Percentiles rank a stretch among this genome's conserved stretches.
These are phyloP conservation scores for Chaetomiaceae sp. DNA, from an alignment of 2,329 filamentous ascomycete species.

Conservation along the genomic window DNA sequence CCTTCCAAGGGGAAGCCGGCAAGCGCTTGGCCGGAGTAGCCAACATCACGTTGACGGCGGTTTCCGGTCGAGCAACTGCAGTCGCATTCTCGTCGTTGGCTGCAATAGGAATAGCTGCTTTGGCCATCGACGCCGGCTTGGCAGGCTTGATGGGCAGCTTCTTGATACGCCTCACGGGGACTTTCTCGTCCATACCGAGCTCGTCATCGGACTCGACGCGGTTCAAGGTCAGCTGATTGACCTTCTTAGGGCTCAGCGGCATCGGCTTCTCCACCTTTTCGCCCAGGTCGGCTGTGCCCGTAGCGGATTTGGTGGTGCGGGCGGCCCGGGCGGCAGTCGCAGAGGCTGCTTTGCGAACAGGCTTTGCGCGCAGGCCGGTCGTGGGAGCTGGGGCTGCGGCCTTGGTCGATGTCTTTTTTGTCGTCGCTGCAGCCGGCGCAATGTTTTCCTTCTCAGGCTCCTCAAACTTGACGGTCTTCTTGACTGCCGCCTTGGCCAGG, in stretches of 20 bases:
- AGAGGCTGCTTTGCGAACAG: constrained; percentile 45
- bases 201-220: constrained; percentile 56
- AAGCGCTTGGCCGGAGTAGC: constrained; percentile 54
- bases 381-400: constrained; percentile 19
- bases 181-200: constrained; percentile 48
- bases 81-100: constrained; percentile 26
- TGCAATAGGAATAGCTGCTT: background rate
- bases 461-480: constrained; percentile 61
- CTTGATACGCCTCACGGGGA: constrained; percentile 48
- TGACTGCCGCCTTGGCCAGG: constrained; percentile 43
- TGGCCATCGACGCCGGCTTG: constrained; percentile 27
- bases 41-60: constrained; percentile 36
- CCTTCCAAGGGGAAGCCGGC: constrained; percentile 50
- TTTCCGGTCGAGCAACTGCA: constrained; percentile 35
- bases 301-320: constrained; percentile 26
- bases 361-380: constrained; percentile 37
- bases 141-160: constrained; percentile 53
- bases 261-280: constrained; percentile 35
- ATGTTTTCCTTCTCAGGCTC: constrained; percentile 63
- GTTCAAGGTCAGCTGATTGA: constrained; percentile 51
- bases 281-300: constrained; percentile 30
- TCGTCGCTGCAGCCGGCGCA: constrained; percentile 31
- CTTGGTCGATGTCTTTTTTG: constrained; percentile 30
- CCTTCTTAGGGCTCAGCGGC: constrained; percentile 62
- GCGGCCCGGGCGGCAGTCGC: constrained; percentile 28